phyloP scores from a whole-genome alignment of 129 eudicot genomes.

The Flaveria bidentis region DNA sequence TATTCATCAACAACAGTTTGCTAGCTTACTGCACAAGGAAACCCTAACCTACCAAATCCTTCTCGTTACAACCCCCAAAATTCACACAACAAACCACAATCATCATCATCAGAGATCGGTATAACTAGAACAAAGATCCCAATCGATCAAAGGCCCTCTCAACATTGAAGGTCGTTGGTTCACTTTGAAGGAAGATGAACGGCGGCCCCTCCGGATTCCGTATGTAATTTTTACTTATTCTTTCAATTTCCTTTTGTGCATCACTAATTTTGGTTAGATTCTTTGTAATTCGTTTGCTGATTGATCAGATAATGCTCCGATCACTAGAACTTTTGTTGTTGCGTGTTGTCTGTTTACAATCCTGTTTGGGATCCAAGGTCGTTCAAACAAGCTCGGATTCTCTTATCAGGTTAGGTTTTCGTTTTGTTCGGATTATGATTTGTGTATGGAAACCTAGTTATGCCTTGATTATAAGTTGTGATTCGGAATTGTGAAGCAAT shows the following conservation, averaged over 20 bases:
- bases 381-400: constrained; percentile 68
- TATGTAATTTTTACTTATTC: constrained; percentile 36
- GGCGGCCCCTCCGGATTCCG: constrained; percentile 99
- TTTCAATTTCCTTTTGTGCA: not conserved
- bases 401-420: constrained; percentile 62
- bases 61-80: constrained; percentile 19
- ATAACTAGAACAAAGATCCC: constrained; percentile 9
- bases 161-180: constrained; percentile 51
- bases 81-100: constrained; percentile 6
- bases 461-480: not conserved
- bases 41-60: constrained; percentile 33
- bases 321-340: constrained; percentile 71
- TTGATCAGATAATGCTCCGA: constrained; percentile 87
- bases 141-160: constrained; percentile 11
- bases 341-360: constrained; percentile 72
- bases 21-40: constrained; percentile 37
- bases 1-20: not conserved
- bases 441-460: not conserved
- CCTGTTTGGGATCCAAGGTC: constrained; percentile 84
- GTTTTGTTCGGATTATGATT: not conserved
- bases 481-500: not conserved
- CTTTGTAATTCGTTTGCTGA: constrained; percentile 24
- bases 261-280: not conserved
- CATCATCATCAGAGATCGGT: constrained; percentile 25
- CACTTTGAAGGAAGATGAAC: constrained; percentile 70